These are phyloP conservation scores for Termitomyces titanicus DNA, from an alignment of 768 basidiomycete genomes.

Conservation along the genomic window DNA sequence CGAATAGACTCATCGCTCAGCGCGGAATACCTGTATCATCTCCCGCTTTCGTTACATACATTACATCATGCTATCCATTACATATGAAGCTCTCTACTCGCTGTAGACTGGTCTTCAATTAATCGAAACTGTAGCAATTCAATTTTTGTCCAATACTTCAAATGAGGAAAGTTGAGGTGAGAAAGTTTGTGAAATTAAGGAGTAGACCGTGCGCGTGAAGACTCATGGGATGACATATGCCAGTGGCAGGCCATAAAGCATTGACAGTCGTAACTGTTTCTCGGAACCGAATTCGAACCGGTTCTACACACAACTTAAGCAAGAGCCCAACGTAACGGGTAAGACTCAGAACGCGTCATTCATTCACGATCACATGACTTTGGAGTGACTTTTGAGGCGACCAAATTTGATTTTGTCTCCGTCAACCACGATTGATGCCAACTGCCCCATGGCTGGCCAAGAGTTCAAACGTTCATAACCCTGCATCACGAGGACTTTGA, in stretches of 20 bases:
- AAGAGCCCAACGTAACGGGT: too few relatives aligned
- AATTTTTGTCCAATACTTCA: too few relatives aligned
- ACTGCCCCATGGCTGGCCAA: not conserved
- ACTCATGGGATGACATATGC: too few relatives aligned
- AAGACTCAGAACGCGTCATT: too few relatives aligned
- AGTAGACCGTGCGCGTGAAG: too few relatives aligned
- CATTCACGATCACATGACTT: not conserved
- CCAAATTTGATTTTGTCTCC: too few relatives aligned
- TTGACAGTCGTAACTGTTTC: not conserved
- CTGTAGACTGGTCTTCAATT: not conserved
- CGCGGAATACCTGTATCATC: constrained; percentile 8
- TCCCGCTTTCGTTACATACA: constrained; percentile 6
- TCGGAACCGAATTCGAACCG: not conserved
- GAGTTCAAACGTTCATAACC: not conserved
- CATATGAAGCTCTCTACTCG: not conserved
- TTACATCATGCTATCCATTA: not conserved
- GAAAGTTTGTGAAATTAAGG: too few relatives aligned
- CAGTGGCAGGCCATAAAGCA: too few relatives aligned
- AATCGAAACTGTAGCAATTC: not conserved
- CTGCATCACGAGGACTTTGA: constrained; percentile 7
- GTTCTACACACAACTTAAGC: too few relatives aligned
- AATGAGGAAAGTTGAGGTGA: too few relatives aligned
- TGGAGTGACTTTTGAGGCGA: too few relatives aligned
- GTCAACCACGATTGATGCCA: too few relatives aligned
- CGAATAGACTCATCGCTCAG: constrained; percentile 10